Evolutionary conservation across 305 asterid genomes (phyloP), one percentile per base, ranked within the genome.

Genomic region (Fraxinus sp.): DNA sequence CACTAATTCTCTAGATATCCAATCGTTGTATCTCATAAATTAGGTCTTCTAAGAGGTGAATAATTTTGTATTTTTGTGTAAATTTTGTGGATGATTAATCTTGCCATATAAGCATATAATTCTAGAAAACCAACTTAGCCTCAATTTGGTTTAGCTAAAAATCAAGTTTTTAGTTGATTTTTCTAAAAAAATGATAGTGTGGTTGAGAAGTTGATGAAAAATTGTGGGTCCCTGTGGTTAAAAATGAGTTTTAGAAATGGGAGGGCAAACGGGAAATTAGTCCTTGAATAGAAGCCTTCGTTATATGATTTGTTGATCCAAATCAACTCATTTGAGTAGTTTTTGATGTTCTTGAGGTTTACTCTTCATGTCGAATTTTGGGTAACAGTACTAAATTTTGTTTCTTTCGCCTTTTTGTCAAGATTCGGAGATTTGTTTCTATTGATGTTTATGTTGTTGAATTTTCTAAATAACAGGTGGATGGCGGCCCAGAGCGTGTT

Each of bases 401-500:
- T 59, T 7, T 72, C 68, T 7, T 32, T 5, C 26, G 3, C 55
- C 41, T 33, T 85, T 85, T 76, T 83, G 68, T 83, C 83, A 39
- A 64, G 84, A 59, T 72, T 37, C 35, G 64, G 41, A 39, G 18
- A 77, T 57, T 82, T 32, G 75, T 68, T 79, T 32, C 26, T 35
- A 70, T 75, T 80, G 71, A 79, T 71, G 13, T 55, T 81, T 78
- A 28, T 71, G 80, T 87, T 85, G 86, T 79, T 78, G 81, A 83
- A 84, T 78, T 85, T 72, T 84, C 83, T 68, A 26, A 52, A 13
- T 77, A 28, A 80, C 59, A 95, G 99, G 99, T 95, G 99, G 99
- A 92, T 95, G 93, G 94, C 90, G 0, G 97, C 97, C 75, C 99
- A 95, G 83, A 95, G 98, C 82, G 84, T 95, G 46, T 95, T 95